Conservation (phyloP, 2,329 filamentous ascomycete genomes). For the Exophiala viscosa region DNA sequence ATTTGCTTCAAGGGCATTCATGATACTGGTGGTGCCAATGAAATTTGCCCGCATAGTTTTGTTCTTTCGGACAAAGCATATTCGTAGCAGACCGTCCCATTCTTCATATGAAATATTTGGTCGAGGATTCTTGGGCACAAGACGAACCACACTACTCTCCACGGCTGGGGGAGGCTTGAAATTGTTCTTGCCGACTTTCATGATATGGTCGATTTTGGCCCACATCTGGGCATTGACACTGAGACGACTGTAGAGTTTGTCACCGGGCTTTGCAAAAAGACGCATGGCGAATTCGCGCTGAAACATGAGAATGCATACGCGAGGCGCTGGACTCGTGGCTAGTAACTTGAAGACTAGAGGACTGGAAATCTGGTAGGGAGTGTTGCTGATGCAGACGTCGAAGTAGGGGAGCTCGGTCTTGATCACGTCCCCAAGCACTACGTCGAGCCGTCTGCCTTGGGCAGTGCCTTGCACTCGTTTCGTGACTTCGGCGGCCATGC, state of each 20-base stretch:
- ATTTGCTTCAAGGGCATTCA: conserved; percentile 80
- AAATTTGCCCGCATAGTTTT: conserved; percentile 81
- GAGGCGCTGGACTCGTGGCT: conserved; percentile 72
- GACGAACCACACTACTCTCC: conserved; percentile 83
- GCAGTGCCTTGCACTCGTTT: conserved; percentile 91
- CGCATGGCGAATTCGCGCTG: conserved; percentile 92
- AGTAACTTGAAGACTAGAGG: conserved; percentile 90
- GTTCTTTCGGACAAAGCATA: conserved; percentile 85
- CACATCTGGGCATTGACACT: conserved; percentile 94
- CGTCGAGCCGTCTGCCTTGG: conserved; percentile 75
- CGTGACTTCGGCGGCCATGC: conserved; percentile 93
- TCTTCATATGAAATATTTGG: conserved; percentile 91
- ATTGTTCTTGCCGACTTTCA: conserved; percentile 95
- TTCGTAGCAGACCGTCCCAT: conserved; percentile 83
- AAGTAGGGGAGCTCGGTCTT: conserved; percentile 78
- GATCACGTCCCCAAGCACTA: conserved; percentile 88
- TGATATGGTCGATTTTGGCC: conserved; percentile 66
- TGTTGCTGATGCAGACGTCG: conserved; percentile 80
- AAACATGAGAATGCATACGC: conserved; percentile 89
- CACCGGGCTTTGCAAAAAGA: conserved; percentile 80
- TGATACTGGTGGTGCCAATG: conserved; percentile 73
- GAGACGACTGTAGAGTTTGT: conserved; percentile 84
- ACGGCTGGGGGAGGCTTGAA: conserved; percentile 94
- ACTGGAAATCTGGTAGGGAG: conserved; percentile 76
- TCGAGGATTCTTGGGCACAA: conserved; percentile 79